Base-by-base conservation (phyloP, 2,329 filamentous ascomycete species). In the Penicillium sp. region DNA sequence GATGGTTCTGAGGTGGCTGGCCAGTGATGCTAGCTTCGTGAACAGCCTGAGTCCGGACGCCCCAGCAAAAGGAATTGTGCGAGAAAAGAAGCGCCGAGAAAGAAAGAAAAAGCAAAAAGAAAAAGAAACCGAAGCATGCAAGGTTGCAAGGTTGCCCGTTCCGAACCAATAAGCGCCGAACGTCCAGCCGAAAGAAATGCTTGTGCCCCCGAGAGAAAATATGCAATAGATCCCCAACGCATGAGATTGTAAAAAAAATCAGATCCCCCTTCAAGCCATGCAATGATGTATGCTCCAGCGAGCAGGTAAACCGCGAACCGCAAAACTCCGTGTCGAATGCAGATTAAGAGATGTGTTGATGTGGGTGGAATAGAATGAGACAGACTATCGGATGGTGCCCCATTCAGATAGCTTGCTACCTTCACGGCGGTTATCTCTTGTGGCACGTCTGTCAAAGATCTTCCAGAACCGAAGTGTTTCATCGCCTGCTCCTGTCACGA, bases 381-480 rank as follows among this genome's bases (percentile, higher is more conserved):
- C 53, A 54, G 52, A 51, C 52, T 58, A 65, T 10, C 91, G 86
- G 67, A 96, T 96, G 50, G 92, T 86, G 47, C 88, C 88, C 89
- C 89, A 94, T 71, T 90, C 89, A 40, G 86, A 84, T 53, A 94
- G 79, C 60, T 83, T 82, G 47, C 86, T 76, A 50, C 72, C 83
- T 62, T 87, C 86, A 41, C 88, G 87, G 55, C 88, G 87, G 58
- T 87, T 82, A 52, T 81, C 79, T 55, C 84, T 81, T 24, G 88
- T 87, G 27, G 89, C 86, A 67, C 91, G 88, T 68, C 88, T 88
- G 56, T 90, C 91, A 76, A 99, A 99, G 2, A 94, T 88, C 54
- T 94, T 94, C 94, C 94, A 99, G 76, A 99, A 99, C 41, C 94
- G 81, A 46, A 99, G 75, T 0, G 94, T 99, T 77, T 99, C 94